Evolutionary conservation across 1,284 basidiomycete species (phyloP).

Genomic region (Hemileia vastatrix): DNA sequence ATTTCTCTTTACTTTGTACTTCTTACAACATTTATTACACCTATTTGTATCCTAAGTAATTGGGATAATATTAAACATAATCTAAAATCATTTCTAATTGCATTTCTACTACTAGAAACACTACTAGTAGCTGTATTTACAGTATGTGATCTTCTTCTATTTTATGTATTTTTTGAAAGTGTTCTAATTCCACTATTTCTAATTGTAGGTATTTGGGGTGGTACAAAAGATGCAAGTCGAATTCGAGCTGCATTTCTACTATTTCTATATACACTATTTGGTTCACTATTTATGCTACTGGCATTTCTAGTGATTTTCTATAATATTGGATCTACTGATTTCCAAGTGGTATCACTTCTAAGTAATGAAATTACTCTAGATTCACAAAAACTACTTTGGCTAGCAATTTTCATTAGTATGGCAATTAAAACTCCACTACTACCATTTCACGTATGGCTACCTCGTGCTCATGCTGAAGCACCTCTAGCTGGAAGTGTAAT

Average conservation of each 20-base stretch:
- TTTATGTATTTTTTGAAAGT: conserved; percentile 29
- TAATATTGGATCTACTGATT: conserved; percentile 28
- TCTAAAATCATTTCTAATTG: conserved; percentile 26
- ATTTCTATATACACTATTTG: conserved; percentile 28
- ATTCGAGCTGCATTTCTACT: conserved; percentile 27
- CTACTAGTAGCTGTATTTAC: conserved; percentile 27
- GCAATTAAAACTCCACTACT: conserved; percentile 27
- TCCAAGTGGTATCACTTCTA: conserved; percentile 24
- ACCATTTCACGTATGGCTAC: conserved; percentile 26
- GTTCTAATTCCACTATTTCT: conserved; percentile 29
- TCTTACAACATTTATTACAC: conserved; percentile 28
- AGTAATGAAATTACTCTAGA: conserved; percentile 23
- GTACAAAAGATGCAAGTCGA: conserved; percentile 24
- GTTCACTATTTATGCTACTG: conserved; percentile 29
- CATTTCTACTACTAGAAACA: conserved; percentile 27
- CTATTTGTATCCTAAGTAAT: conserved; percentile 29
- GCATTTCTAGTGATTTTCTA: conserved; percentile 26
- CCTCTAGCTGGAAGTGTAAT: conserved; percentile 27
- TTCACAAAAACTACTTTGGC: no score
- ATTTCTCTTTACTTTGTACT: conserved; percentile 28
- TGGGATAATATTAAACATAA: conserved; percentile 26
- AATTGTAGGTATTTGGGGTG: conserved; percentile 30
- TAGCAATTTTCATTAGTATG: conserved; percentile 28
- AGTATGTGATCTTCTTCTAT: conserved; percentile 27
- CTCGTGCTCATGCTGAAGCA: conserved; percentile 26